These are phyloP conservation scores for Cynara cardunculus DNA, from an alignment of 129 eudicot genomes.

Conservation along the genomic window DNA sequence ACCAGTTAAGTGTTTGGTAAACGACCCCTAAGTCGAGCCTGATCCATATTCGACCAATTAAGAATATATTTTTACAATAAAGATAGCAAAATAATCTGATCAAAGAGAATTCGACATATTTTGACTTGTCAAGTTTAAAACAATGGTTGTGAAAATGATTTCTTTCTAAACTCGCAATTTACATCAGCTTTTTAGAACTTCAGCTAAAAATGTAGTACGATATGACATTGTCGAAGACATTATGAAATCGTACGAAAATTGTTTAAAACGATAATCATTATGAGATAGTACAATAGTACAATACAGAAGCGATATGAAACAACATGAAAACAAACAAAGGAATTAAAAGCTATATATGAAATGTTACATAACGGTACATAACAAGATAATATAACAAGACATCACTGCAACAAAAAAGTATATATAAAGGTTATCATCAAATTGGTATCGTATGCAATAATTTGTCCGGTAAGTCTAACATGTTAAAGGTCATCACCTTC, in stretches of 20 bases:
- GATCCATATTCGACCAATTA: neutral
- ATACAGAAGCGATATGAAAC: neutral
- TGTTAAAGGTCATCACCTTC: too few species aligned
- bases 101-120: neutral
- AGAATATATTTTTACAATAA: neutral
- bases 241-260: neutral
- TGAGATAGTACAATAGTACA: neutral
- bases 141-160: neutral
- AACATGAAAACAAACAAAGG: neutral
- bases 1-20: too few species aligned
- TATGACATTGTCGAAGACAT: neutral
- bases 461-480: too few species aligned
- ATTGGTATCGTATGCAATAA: too few species aligned
- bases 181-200: neutral
- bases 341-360: neutral
- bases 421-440: too few species aligned
- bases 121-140: neutral
- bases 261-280: neutral
- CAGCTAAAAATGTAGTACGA: neutral
- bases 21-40: neutral
- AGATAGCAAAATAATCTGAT: neutral
- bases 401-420: too few species aligned
- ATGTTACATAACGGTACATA: neutral
- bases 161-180: neutral
- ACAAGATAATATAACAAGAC: too few species aligned